Percentiles rank a stretch among this genome's conserved stretches.
phyloP scores from a whole-genome alignment of 208 protist species.

The Trypanosoma vivax region DNA sequence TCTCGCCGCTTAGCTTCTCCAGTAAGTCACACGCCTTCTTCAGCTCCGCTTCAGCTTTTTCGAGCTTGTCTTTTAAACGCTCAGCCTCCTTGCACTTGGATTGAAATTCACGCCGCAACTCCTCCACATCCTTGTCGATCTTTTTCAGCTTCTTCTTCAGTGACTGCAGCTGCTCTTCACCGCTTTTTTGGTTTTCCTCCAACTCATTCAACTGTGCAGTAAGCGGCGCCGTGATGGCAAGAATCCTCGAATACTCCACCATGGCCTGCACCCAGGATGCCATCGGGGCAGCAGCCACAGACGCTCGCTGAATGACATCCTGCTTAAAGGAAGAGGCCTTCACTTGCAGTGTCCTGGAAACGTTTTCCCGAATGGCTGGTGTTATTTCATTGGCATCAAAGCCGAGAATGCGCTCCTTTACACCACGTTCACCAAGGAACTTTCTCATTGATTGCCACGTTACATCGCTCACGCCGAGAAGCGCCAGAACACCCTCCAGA shows the following conservation, averaged over 20 bases:
- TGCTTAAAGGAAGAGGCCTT: constrained; percentile 89
- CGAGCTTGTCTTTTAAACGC: constrained; percentile 72
- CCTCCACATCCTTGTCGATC: constrained; percentile 83
- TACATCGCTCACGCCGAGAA: constrained; percentile 93
- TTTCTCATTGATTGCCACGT: constrained; percentile 96
- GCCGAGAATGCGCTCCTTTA: constrained; percentile 94
- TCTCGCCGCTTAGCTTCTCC: constrained; percentile 93
- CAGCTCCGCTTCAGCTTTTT: constrained; percentile 89
- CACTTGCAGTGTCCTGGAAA: constrained; percentile 78
- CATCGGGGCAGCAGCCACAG: constrained; percentile 92
- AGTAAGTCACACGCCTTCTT: constrained; percentile 88
- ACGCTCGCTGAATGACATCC: constrained; percentile 89
- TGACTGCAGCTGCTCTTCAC: constrained; percentile 68
- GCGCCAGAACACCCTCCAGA: constrained; percentile 92
- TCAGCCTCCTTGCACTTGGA: constrained; percentile 93
- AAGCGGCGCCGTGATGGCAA: constrained; percentile 88
- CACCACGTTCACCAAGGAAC: constrained; percentile 89
- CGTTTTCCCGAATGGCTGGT: constrained; percentile 70
- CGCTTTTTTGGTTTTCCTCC: constrained; percentile 63
- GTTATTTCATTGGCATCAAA: constrained; percentile 94
- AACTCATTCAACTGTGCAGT: constrained; percentile 78
- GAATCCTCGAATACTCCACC: constrained; percentile 92
- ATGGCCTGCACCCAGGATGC: constrained; percentile 96
- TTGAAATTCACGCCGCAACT: constrained; percentile 74
- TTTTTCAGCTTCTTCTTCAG: constrained; percentile 82